Evolutionary conservation across 768 basidiomycete genomes (phyloP).

Genomic region (Agrocybe pediades): DNA sequence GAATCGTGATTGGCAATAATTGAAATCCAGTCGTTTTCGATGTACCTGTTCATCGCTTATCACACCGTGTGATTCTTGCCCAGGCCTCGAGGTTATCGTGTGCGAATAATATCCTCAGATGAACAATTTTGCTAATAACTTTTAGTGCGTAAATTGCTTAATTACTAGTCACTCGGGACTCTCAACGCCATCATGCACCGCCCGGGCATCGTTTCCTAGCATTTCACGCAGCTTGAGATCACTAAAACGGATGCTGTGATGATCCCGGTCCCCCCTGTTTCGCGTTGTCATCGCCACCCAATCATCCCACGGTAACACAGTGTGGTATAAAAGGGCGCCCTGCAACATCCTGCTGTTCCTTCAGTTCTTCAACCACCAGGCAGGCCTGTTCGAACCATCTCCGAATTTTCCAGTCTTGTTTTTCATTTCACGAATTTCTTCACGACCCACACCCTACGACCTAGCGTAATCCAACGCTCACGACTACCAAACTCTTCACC

Average conservation of each 20-base stretch:
- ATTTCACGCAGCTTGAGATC: not conserved
- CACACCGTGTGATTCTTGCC: too few relatives aligned
- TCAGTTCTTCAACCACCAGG: constrained; percentile 22
- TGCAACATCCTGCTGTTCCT: not conserved
- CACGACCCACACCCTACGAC: constrained; percentile 17
- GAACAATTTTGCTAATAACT: too few relatives aligned
- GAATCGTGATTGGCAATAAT: too few relatives aligned
- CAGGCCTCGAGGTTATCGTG: too few relatives aligned
- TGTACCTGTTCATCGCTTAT: too few relatives aligned
- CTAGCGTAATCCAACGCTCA: constrained; percentile 6
- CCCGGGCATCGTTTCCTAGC: not conserved
- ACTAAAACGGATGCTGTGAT: constrained; percentile 5
- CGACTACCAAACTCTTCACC: constrained; percentile 6
- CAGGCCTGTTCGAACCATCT: constrained; percentile 30
- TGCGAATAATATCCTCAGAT: too few relatives aligned
- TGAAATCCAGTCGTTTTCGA: too few relatives aligned
- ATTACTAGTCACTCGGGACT: too few relatives aligned
- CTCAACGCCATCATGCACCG: too few relatives aligned
- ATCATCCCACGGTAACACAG: constrained; percentile 10
- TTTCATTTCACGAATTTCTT: constrained; percentile 10
- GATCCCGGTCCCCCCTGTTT: constrained; percentile 11
- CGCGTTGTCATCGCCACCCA: constrained; percentile 9
- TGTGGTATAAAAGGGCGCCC: constrained; percentile 18
- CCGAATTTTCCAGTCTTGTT: constrained; percentile 6
- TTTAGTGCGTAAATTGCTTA: too few relatives aligned